Evolutionary conservation across 495 filamentous ascomycete species (phyloP).

Genomic region (Hypoxylon fragiforme): DNA sequence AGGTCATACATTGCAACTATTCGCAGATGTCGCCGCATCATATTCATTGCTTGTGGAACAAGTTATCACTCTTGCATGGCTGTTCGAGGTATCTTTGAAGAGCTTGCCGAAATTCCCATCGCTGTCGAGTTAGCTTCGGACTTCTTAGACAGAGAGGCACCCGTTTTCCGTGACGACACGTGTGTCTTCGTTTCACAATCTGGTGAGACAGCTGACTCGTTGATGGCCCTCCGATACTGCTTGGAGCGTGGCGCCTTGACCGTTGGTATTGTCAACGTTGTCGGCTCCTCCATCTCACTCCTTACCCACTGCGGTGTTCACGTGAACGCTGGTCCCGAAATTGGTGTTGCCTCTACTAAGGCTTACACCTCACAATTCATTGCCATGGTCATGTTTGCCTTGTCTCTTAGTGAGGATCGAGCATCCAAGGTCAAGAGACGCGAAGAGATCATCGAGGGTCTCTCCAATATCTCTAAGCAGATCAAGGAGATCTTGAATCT

Average conservation of each 20-base stretch:
- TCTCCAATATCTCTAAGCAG: conserved; percentile 82
- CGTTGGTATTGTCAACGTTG: conserved; percentile 96
- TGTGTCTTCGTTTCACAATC: conserved; percentile 99
- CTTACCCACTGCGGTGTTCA: conserved; percentile 99
- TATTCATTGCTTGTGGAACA: conserved; percentile 98
- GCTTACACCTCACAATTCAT: conserved; percentile 99
- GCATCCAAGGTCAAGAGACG: conserved; percentile 90
- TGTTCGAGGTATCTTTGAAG: conserved; percentile 95
- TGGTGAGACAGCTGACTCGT: conserved; percentile 97
- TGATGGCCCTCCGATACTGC: conserved; percentile 96
- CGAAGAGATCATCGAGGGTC: conserved; percentile 95
- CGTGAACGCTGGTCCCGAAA: conserved; percentile 98
- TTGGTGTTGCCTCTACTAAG: conserved; percentile 98
- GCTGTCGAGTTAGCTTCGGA: conserved; percentile 96
- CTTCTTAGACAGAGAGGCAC: conserved; percentile 94
- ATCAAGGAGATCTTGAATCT: conserved; percentile 88
- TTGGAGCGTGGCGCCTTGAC: conserved; percentile 95
- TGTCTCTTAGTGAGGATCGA: conserved; percentile 93
- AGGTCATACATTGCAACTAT: conserved; percentile 96
- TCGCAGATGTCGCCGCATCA: conserved; percentile 90
- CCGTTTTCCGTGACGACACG: conserved; percentile 99
- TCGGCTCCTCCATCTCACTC: conserved; percentile 96
- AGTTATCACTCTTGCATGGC: conserved; percentile 99
- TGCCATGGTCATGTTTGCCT: conserved; percentile 98
- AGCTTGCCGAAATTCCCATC: conserved; percentile 97